Percentiles rank a stretch among this genome's conserved stretches.
phyloP scores from a whole-genome alignment of 1,284 basidiomycete genomes.

The Trametes sp. region DNA sequence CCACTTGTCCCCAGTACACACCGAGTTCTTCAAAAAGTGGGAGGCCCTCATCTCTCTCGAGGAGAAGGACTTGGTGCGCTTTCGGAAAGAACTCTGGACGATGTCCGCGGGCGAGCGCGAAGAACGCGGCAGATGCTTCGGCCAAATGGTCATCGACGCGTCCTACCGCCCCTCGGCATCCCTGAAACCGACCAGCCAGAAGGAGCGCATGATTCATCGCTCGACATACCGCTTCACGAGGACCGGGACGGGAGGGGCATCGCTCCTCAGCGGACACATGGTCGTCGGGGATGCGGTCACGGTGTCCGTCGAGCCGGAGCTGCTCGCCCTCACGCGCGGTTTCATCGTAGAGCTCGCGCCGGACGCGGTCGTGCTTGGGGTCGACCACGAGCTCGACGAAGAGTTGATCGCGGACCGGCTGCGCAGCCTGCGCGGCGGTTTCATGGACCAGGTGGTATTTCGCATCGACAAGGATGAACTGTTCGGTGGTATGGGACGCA shows the following conservation, averaged over 20 bases:
- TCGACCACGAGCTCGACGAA: conserved; percentile 81
- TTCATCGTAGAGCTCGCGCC: conserved; percentile 81
- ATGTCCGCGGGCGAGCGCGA: conserved; percentile 85
- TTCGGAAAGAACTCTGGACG: conserved; percentile 94
- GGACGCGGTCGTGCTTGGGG: conserved; percentile 72
- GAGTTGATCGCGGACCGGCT: conserved; percentile 57
- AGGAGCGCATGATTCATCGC: conserved; percentile 55
- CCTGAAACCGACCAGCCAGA: conserved; percentile 29
- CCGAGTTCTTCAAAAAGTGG: conserved; percentile 91
- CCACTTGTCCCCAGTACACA: conserved; percentile 77
- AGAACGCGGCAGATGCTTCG: conserved; percentile 81
- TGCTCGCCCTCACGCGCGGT: conserved; percentile 86
- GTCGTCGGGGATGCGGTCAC: conserved; percentile 83
- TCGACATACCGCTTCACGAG: conserved; percentile 73
- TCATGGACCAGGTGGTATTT: conserved; percentile 59
- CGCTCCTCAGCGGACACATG: conserved; percentile 84
- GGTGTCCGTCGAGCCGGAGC: conserved; percentile 83
- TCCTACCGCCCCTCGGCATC: conserved; percentile 36
- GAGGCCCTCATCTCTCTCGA: conserved; percentile 88
- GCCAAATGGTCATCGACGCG: conserved; percentile 74
- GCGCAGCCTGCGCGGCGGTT: conserved; percentile 29
- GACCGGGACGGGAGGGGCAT: conserved; percentile 36
- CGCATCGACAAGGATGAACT: conserved; percentile 96
- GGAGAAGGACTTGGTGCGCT: conserved; percentile 85
- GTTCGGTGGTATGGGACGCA: conserved; percentile 83